These are phyloP conservation scores for Grosmannia huntii DNA, from an alignment of 2,329 filamentous ascomycete genomes.

Conservation along the genomic window DNA sequence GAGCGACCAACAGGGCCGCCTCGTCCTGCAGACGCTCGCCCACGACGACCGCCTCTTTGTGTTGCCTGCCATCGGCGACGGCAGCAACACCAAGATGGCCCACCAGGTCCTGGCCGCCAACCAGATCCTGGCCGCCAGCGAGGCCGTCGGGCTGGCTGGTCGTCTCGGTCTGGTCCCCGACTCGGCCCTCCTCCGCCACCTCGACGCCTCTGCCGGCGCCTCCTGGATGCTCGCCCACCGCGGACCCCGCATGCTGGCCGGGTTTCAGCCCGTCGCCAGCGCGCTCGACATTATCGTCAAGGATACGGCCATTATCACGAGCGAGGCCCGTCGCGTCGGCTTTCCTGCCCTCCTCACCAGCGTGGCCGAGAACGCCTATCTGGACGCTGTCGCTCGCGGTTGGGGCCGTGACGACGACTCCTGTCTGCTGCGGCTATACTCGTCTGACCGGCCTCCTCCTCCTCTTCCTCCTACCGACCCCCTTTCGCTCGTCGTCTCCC, in stretches of 20 bases:
- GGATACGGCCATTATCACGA: constrained; percentile 54
- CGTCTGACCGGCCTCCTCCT: constrained; percentile 20
- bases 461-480: too few relatives aligned
- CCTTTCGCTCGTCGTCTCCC: constrained; percentile 24
- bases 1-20: constrained; percentile 20
- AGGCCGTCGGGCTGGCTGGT: constrained; percentile 50
- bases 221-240: constrained; percentile 53
- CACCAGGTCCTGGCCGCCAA: constrained; percentile 52
- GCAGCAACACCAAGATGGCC: constrained; percentile 49
- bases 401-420: constrained; percentile 33
- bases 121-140: constrained; percentile 47
- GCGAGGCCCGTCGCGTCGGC: constrained; percentile 41
- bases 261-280: constrained; percentile 42
- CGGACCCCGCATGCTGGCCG: constrained; percentile 38
- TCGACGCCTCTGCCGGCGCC: constrained; percentile 35
- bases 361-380: constrained; percentile 52
- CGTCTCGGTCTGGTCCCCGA: constrained; percentile 34
- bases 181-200: constrained; percentile 24
- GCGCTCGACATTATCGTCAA: constrained; percentile 48
- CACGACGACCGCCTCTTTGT: constrained; percentile 44
- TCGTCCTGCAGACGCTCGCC: constrained; percentile 31
- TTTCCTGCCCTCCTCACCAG: constrained; percentile 50
- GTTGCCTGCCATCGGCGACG: constrained; percentile 48
- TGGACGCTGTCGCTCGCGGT: constrained; percentile 44
- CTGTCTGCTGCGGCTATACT: constrained; percentile 29